Percentiles rank a stretch among this genome's conserved stretches.
Conservation (phyloP, 768 basidiomycete species). For the Kwoniella heveanensis region DNA sequence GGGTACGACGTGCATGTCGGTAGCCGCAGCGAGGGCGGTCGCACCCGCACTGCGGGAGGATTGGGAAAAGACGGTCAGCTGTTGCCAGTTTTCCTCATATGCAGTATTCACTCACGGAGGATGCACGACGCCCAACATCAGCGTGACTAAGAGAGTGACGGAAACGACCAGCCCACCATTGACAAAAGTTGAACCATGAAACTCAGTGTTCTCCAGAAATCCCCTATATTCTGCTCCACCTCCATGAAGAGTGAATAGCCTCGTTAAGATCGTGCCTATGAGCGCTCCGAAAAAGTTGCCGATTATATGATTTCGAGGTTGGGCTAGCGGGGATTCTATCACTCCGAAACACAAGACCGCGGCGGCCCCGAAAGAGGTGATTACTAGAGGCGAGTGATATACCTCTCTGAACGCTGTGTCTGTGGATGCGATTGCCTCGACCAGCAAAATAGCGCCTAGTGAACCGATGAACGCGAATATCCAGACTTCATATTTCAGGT, state of each 20-base stretch:
- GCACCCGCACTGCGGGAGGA: conserved; percentile 32
- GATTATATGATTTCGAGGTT: conserved; percentile 39
- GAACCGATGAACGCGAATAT: conserved; percentile 35
- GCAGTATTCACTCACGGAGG: conserved; percentile 50
- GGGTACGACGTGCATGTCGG: conserved; percentile 15
- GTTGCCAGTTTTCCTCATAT: no score
- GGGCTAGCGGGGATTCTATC: conserved; percentile 41
- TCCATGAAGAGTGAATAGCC: conserved; percentile 29
- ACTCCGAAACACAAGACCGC: conserved; percentile 38
- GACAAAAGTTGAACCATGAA: conserved; percentile 19
- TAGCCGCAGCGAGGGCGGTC: conserved; percentile 37
- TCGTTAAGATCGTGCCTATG: conserved; percentile 32
- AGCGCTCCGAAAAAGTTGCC: conserved; percentile 41
- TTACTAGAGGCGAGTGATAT: conserved; percentile 30
- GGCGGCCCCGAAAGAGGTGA: conserved; percentile 45
- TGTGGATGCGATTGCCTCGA: conserved; percentile 33
- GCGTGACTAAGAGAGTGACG: conserved; percentile 25
- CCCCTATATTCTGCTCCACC: conserved; percentile 13
- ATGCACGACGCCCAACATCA: conserved; percentile 33
- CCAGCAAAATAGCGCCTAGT: conserved; percentile 36
- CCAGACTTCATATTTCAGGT: conserved; percentile 41
- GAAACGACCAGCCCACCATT: conserved; percentile 40
- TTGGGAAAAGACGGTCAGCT: no score
- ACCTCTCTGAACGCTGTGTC: conserved; percentile 18
- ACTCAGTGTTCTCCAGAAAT: conserved; percentile 13